phyloP scores from a whole-genome alignment of 192 early-diverging fungal species.

The Backusella sp. region DNA sequence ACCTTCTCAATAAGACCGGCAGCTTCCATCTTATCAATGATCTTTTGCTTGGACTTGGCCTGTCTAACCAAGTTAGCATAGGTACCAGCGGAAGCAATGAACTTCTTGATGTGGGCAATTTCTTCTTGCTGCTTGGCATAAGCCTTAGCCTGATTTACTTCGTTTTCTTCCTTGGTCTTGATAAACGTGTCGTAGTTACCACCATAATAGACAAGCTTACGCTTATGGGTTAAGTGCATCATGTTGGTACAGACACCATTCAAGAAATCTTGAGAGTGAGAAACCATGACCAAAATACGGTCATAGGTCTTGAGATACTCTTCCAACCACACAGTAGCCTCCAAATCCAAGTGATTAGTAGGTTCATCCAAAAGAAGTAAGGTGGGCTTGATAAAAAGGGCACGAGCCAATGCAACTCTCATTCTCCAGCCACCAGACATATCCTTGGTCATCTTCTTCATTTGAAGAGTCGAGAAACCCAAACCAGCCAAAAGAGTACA shows the following conservation, averaged over 20 bases:
- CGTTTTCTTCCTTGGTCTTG: slow-evolving; percentile 92
- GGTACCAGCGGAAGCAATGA: slow-evolving; percentile 98
- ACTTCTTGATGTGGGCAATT: slow-evolving; percentile 98
- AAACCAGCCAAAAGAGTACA: slow-evolving; percentile 90
- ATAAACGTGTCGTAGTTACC: slow-evolving; percentile 98
- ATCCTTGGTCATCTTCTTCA: slow-evolving; percentile 93
- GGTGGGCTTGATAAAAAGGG: slow-evolving; percentile 84
- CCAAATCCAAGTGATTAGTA: slow-evolving; percentile 71
- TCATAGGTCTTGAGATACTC: slow-evolving; percentile 71
- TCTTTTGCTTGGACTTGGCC: slow-evolving; percentile 99
- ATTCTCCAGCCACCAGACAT: slow-evolving; percentile 99
- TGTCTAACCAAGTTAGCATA: slow-evolving; percentile 98
- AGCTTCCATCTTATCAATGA: slow-evolving; percentile 99
- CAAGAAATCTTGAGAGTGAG: slow-evolving; percentile 79
- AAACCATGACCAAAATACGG: slow-evolving; percentile 78
- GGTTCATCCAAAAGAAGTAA: slow-evolving; percentile 50
- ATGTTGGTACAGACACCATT: slow-evolving; percentile 85
- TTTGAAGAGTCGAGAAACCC: slow-evolving; percentile 85
- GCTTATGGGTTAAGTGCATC: slow-evolving; percentile 89
- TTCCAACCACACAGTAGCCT: slow-evolving; percentile 72
- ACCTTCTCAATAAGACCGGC: slow-evolving; percentile 97
- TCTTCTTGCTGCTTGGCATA: slow-evolving; percentile 99
- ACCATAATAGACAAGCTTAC: slow-evolving; percentile 89
- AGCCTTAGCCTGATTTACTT: slow-evolving; percentile 99
- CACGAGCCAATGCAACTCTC: slow-evolving; percentile 95